Evolutionary conservation across 306 rosid genomes (phyloP).

Genomic region (Urtica urens): DNA sequence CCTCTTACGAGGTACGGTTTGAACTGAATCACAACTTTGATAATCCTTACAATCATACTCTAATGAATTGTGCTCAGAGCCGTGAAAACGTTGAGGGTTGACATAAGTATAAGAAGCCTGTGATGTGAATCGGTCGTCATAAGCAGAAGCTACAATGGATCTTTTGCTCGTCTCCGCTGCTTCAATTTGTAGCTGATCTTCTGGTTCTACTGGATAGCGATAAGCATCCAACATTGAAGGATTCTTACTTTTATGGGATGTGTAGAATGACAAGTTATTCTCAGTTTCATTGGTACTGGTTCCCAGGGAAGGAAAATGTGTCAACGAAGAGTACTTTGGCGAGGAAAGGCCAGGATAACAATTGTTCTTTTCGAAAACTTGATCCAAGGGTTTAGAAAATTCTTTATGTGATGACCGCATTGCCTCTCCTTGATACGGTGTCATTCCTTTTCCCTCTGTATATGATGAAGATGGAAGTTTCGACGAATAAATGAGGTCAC

Average conservation of each 20-base stretch:
- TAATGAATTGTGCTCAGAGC: constrained; percentile 7
- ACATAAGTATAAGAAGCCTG: not conserved
- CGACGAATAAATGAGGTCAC: constrained; percentile 16
- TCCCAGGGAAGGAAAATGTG: constrained; percentile 14
- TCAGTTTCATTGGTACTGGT: constrained; percentile 16
- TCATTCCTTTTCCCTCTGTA: constrained; percentile 13
- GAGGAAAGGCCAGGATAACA: constrained; percentile 3
- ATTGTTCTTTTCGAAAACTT: constrained; percentile 15
- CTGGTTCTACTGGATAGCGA: constrained; percentile 15
- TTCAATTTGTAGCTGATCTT: constrained; percentile 21
- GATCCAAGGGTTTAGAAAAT: constrained; percentile 20
- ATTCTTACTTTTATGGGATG: constrained; percentile 11
- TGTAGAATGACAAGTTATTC: constrained; percentile 9
- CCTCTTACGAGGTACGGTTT: constrained; percentile 13
- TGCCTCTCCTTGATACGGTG: constrained; percentile 6
- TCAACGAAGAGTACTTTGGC: constrained; percentile 14
- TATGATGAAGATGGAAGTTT: constrained; percentile 16
- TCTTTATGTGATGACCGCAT: constrained; percentile 11
- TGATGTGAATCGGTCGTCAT: constrained; percentile 8
- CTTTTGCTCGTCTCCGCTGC: constrained; percentile 14
- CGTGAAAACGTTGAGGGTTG: not conserved
- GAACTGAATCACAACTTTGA: constrained; percentile 12
- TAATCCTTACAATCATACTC: constrained; percentile 20
- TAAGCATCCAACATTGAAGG: constrained; percentile 15
- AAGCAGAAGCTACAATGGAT: constrained; percentile 8